Evolutionary conservation across 257 asterid species (phyloP).

Genomic region (Galeopsis tetrahit): DNA sequence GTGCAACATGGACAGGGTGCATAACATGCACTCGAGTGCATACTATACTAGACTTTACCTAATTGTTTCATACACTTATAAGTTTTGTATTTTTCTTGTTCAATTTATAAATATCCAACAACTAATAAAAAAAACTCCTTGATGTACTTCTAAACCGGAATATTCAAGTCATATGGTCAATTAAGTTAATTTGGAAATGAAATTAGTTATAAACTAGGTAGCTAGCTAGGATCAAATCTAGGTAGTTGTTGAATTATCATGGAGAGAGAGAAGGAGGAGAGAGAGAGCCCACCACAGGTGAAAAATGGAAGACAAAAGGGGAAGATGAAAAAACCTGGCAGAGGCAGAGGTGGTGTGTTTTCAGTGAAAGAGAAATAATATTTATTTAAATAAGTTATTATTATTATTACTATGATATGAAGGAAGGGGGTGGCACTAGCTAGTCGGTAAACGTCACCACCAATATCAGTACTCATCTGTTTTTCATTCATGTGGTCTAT

Average conservation of each 20-base stretch:
- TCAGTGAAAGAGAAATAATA: conserved; percentile 39
- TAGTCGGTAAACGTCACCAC: too few species aligned
- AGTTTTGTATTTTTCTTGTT: too few species aligned
- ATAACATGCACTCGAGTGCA: too few species aligned
- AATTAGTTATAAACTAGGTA: too few species aligned
- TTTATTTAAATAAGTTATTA: background rate
- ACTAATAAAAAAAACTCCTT: too few species aligned
- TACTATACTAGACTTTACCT: too few species aligned
- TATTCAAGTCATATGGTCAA: background rate
- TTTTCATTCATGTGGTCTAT: too few species aligned
- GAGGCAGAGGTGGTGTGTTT: conserved; percentile 36
- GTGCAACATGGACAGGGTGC: too few species aligned
- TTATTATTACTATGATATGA: conserved; percentile 8
- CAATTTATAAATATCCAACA: too few species aligned
- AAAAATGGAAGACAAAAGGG: conserved; percentile 42
- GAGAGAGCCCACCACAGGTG: conserved; percentile 39
- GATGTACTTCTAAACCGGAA: too few species aligned
- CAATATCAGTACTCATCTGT: too few species aligned
- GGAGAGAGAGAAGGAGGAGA: conserved; percentile 11
- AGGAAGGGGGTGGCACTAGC: background rate
- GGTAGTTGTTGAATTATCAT: background rate
- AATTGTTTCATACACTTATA: too few species aligned
- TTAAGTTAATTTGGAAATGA: background rate
- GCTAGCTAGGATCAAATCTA: background rate
- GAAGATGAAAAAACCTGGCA: conserved; percentile 37